Percentiles rank a stretch among this genome's conserved stretches.
phyloP scores from a whole-genome alignment of 768 basidiomycete genomes.

The Phanerochaete sordida region DNA sequence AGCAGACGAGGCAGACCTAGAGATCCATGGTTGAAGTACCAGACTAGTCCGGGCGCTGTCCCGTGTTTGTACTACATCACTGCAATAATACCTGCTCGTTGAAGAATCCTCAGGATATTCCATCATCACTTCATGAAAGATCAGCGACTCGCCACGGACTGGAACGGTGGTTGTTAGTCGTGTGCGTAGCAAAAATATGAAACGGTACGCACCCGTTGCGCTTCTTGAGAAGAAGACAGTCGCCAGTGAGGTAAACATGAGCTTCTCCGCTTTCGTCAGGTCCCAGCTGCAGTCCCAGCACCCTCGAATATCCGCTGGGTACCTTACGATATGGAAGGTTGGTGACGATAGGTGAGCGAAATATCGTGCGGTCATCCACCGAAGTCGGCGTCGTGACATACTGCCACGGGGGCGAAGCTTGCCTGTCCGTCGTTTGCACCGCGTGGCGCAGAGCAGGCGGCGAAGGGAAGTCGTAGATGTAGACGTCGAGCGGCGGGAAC shows the following conservation, averaged over 20 bases:
- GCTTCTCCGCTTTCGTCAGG: background rate
- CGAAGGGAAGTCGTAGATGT: background rate
- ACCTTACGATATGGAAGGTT: background rate
- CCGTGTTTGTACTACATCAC: too few relatives aligned
- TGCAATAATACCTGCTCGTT: too few relatives aligned
- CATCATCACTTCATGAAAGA: background rate
- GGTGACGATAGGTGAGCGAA: background rate
- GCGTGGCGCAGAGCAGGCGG: background rate
- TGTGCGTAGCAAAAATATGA: background rate
- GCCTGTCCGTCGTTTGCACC: background rate
- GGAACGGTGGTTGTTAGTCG: background rate
- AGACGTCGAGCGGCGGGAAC: background rate
- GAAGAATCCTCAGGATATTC: too few relatives aligned
- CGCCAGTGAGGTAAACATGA: background rate
- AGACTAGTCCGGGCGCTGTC: too few relatives aligned
- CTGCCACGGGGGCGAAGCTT: background rate
- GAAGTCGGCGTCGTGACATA: background rate
- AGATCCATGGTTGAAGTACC: constrained; percentile 16
- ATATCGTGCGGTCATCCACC: background rate
- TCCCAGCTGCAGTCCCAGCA: background rate
- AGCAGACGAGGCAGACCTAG: constrained; percentile 19
- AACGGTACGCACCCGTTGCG: background rate
- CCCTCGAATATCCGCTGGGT: background rate
- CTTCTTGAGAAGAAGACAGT: background rate
- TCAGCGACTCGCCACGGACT: background rate